phyloP scores from a whole-genome alignment of 164 flowering plant species.

The Platanus orientalis region DNA sequence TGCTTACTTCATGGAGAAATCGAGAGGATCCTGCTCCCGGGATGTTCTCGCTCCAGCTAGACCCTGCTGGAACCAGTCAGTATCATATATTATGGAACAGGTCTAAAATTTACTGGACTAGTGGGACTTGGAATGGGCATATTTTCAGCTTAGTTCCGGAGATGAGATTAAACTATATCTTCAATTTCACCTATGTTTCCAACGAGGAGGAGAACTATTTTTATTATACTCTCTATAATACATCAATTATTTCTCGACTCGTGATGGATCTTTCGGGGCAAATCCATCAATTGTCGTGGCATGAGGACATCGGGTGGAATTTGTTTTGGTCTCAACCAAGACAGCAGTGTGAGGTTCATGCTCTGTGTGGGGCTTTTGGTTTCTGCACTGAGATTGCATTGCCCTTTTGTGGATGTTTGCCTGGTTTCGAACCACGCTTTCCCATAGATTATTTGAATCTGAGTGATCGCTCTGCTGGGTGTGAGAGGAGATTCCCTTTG shows the following conservation, averaged over 20 bases:
- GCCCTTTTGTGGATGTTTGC: constrained; percentile 21
- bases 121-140: constrained; percentile 23
- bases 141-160: constrained; percentile 20
- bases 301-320: constrained; percentile 10
- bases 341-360: constrained; percentile 20
- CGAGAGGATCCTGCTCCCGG: constrained; percentile 2
- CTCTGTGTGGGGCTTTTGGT: constrained; percentile 24
- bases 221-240: constrained; percentile 8
- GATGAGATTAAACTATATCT: constrained; percentile 10
- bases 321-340: constrained; percentile 13
- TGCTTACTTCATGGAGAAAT: constrained; percentile 7
- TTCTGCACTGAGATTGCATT: constrained; percentile 12
- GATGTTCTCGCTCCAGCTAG: background rate
- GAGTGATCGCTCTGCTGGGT: constrained; percentile 16
- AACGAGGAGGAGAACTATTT: constrained; percentile 19
- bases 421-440: constrained; percentile 11
- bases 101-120: constrained; percentile 18
- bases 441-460: background rate
- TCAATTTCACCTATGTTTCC: constrained; percentile 14
- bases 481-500: constrained; percentile 14
- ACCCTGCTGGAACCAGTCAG: background rate
- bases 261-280: background rate
- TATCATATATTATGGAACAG: constrained; percentile 5
- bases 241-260: background rate
- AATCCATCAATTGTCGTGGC: constrained; percentile 5